These are phyloP conservation scores for Theobroma grandiflorum DNA, from an alignment of 441 rosid genomes.

Conservation along the genomic window DNA sequence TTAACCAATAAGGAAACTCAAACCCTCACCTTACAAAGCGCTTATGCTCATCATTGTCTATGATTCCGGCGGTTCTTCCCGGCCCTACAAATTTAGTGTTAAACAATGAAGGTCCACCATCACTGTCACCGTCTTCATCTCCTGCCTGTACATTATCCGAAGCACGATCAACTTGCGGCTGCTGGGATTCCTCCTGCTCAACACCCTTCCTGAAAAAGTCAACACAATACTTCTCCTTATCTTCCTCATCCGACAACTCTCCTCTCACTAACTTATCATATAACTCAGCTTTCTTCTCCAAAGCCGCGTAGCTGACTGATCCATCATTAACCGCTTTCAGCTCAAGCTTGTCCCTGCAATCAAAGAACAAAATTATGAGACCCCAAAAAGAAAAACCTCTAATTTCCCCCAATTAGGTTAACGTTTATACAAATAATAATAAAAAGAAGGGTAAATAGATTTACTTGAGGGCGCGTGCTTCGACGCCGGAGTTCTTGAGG, in stretches of 20 bases:
- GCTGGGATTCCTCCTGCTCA: conserved; percentile 52
- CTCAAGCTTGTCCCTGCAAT: conserved; percentile 84
- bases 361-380: background rate
- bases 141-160: conserved; percentile 40
- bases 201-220: conserved; percentile 78
- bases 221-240: conserved; percentile 85
- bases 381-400: background rate
- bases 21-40: conserved; percentile 77
- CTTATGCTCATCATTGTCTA: conserved; percentile 75
- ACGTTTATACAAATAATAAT: background rate
- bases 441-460: background rate
- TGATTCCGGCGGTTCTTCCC: conserved; percentile 59
- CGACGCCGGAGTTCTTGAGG: conserved; percentile 81
- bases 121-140: conserved; percentile 46
- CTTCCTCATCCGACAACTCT: conserved; percentile 91
- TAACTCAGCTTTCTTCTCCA: conserved; percentile 87
- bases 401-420: background rate
- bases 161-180: conserved; percentile 31
- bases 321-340: conserved; percentile 85
- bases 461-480: conserved; percentile 75
- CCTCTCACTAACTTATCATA: conserved; percentile 85
- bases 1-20: background rate
- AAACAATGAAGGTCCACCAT: conserved; percentile 42
- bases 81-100: conserved; percentile 62
- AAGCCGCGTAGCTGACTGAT: conserved; percentile 78